Percentiles rank a stretch among this genome's conserved stretches.
Evolutionary conservation across 1,284 basidiomycete species (phyloP).

Genomic region (Cutaneotrichosporon cutaneum): DNA sequence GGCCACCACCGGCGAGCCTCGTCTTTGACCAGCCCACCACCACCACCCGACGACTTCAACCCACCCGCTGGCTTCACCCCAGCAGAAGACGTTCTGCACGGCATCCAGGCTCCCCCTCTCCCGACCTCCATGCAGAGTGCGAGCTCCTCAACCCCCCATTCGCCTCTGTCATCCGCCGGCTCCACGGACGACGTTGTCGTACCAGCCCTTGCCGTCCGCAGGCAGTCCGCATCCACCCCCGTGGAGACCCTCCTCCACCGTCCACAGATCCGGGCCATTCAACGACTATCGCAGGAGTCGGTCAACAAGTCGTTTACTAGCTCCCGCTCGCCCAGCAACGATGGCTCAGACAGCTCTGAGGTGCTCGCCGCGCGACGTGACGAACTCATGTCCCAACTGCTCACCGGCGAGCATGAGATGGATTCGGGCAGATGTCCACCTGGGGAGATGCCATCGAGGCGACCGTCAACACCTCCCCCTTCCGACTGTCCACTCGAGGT

Average conservation of each 20-base stretch:
- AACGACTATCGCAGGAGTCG: constrained; percentile 39
- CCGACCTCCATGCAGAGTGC: neutral
- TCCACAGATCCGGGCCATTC: constrained; percentile 32
- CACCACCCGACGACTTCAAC: constrained; percentile 43
- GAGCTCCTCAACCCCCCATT: neutral
- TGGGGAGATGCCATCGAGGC: neutral
- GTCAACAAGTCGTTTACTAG: constrained; percentile 16
- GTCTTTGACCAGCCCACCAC: constrained; percentile 27
- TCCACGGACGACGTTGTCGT: neutral
- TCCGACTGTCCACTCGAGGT: constrained; percentile 1
- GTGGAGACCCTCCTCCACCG: constrained; percentile 15
- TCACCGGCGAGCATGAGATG: constrained; percentile 1
- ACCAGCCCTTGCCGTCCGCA: neutral
- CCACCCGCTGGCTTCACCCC: constrained; percentile 36
- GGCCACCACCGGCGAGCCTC: neutral
- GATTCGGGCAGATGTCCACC: neutral
- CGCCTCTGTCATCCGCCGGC: neutral
- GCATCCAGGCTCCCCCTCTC: constrained; percentile 23
- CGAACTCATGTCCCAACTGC: constrained; percentile 20
- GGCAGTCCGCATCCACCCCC: neutral
- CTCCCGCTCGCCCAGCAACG: constrained; percentile 23
- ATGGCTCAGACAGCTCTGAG: constrained; percentile 12
- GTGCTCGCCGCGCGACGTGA: constrained; percentile 16
- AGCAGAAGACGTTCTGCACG: constrained; percentile 20
- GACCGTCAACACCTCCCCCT: neutral